Conservation (phyloP, 345 rosid species). For the Murraya paniculata region DNA sequence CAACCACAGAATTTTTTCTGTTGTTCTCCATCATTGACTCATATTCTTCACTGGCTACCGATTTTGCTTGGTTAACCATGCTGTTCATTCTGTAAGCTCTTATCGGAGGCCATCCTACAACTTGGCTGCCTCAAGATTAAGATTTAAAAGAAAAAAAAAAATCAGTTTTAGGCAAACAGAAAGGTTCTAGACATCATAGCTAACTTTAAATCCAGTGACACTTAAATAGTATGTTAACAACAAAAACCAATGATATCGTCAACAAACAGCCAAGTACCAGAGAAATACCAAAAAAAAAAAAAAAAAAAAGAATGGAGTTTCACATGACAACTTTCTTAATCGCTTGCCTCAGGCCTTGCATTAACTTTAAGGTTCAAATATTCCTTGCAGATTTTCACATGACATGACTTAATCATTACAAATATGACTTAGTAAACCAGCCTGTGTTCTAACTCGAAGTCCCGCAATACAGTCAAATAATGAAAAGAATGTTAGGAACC, state of each 20-base stretch:
- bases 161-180: not conserved
- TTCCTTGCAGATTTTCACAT: not conserved
- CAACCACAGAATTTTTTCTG: constrained; percentile 25
- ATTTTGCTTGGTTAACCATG: constrained; percentile 68
- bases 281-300: not conserved
- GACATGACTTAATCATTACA: not conserved
- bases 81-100: constrained; percentile 73
- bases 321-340: not conserved
- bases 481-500: not conserved
- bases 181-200: not conserved
- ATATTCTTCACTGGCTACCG: constrained; percentile 43
- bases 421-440: not conserved
- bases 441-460: not conserved
- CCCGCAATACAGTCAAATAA: not conserved
- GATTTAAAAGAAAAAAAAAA: constrained; percentile 1
- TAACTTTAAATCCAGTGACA: not conserved
- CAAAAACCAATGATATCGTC: not conserved
- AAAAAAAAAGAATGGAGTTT: not conserved
- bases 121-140: constrained; percentile 51
- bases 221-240: not conserved
- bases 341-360: not conserved
- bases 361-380: not conserved
- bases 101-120: constrained; percentile 98
- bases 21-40: constrained; percentile 31
- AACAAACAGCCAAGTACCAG: not conserved